Base-by-base conservation (phyloP, 805 yeast genomes). In the Pichia sporocuriosa region DNA sequence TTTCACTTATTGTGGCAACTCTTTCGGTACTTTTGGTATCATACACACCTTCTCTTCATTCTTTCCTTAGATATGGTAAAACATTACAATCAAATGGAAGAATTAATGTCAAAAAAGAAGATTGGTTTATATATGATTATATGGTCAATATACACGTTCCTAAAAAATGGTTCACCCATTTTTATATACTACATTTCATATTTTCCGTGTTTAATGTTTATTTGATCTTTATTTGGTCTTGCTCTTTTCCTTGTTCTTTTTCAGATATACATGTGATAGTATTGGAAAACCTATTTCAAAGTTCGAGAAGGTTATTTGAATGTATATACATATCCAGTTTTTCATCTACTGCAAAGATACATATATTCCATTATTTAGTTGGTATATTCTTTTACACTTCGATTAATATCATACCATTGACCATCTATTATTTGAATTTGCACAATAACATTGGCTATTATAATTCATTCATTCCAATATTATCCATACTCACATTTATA, bases 331-430 rank as follows among this genome's bases (percentile, higher is more conserved):
- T 83, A 17, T 66, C 73, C 29, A 72, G 66, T 28, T 77, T 71
- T 55, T 65, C 72, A 4, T 33, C 56, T 2, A 52, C 53, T 1
- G 68, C 87, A 3, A 68, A 68, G 44, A 83, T 84, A 66, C 80
- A 82, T 53, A 51, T 81, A 28, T 65, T 76, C 1, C 93, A 84
- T 59, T 84, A 82, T 51, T 37, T 77, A 1, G 81, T 73, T 4
- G 94, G 93, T 0, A 26, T 81, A 4, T 65, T 68, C 50, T 82
- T 77, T 52, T 84, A 84, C 48, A 41, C 73, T 0, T 56, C 72
- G 1, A 61, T 79, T 9, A 69, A 75, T 40, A 22, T 69, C 8
- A 69, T 52, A 17, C 62, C 63, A 0, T 34, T 48, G 2, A 17
- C 39, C 9, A 25, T 34, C 8, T 13, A 24, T 6, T 9, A 4